Percentiles rank a stretch among this genome's conserved stretches.
Evolutionary conservation across 2,329 filamentous ascomycete species (phyloP).

Genomic region (Apiospora koreana): DNA sequence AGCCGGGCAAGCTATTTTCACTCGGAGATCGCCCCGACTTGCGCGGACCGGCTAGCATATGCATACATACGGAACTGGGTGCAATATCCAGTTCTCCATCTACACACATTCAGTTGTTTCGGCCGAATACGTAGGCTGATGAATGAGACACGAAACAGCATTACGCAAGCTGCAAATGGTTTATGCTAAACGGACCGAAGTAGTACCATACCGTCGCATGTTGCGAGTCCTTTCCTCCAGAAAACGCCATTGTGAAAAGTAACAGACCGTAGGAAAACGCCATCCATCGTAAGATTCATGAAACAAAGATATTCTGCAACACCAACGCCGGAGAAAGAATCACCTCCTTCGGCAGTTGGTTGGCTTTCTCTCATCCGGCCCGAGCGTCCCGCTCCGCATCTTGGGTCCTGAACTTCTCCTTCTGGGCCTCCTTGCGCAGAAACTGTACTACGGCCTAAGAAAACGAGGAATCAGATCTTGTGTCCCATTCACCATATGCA

Average conservation of each 20-base stretch:
- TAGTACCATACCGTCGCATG: neutral
- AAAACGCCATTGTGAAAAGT: neutral
- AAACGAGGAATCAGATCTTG: neutral
- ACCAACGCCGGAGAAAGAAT: neutral
- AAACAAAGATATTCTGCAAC: neutral
- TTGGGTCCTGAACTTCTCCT: slow-evolving; percentile 42
- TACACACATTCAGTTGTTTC: neutral
- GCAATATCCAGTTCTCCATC: neutral
- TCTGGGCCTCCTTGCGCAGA: slow-evolving; percentile 57
- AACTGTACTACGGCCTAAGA: slow-evolving; percentile 60
- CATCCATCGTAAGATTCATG: neutral
- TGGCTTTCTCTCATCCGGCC: neutral
- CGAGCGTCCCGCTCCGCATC: slow-evolving; percentile 15
- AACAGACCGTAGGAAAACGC: neutral
- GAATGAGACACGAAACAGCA: neutral
- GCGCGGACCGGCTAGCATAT: neutral
- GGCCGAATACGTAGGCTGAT: neutral
- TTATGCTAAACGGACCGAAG: neutral
- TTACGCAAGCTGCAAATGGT: neutral
- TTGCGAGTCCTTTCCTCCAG: neutral
- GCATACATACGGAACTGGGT: neutral
- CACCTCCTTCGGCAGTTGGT: neutral
- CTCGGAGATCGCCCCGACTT: neutral
- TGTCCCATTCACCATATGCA: neutral
- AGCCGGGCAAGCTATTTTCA: neutral